phyloP scores from a whole-genome alignment of 345 rosid species.

The Hibiscus trionum region DNA sequence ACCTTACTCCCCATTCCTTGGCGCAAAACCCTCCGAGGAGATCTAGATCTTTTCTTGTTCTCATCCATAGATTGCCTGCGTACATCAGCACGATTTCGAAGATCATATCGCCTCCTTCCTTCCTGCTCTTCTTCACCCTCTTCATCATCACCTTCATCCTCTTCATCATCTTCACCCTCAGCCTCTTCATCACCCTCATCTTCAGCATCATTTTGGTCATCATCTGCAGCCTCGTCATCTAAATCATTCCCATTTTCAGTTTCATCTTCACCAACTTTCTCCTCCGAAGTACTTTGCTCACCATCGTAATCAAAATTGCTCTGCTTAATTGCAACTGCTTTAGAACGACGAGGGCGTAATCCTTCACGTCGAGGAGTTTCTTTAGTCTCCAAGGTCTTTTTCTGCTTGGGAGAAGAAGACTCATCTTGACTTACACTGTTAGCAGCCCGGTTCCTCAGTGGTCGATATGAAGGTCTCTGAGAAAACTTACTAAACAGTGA shows the following conservation, averaged over 20 bases:
- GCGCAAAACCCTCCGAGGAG: conserved; percentile 90
- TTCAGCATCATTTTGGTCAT: conserved; percentile 44
- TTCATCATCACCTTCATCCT: conserved; percentile 57
- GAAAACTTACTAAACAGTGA: not conserved
- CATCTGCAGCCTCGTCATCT: conserved; percentile 61
- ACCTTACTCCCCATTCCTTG: conserved; percentile 90
- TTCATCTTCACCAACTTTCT: conserved; percentile 67
- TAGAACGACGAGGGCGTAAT: conserved; percentile 83
- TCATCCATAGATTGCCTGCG: conserved; percentile 71
- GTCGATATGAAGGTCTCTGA: conserved; percentile 59
- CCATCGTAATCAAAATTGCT: conserved; percentile 51
- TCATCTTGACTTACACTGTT: conserved; percentile 54
- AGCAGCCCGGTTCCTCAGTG: conserved; percentile 43
- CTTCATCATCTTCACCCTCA: conserved; percentile 50
- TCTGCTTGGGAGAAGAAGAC: conserved; percentile 45
- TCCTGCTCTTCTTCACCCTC: conserved; percentile 81
- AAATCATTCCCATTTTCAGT: conserved; percentile 74
- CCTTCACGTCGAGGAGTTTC: conserved; percentile 94
- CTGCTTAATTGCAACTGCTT: conserved; percentile 37
- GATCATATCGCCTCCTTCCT: conserved; percentile 94
- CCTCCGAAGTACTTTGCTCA: conserved; percentile 66
- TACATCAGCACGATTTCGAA: conserved; percentile 89
- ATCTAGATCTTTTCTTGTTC: conserved; percentile 69
- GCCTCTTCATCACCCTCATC: conserved; percentile 53
- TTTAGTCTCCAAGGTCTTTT: conserved; percentile 42